Evolutionary conservation across 768 basidiomycete species (phyloP), one percentile per base, ranked within the genome.

Genomic region (Tricholomella constricta): DNA sequence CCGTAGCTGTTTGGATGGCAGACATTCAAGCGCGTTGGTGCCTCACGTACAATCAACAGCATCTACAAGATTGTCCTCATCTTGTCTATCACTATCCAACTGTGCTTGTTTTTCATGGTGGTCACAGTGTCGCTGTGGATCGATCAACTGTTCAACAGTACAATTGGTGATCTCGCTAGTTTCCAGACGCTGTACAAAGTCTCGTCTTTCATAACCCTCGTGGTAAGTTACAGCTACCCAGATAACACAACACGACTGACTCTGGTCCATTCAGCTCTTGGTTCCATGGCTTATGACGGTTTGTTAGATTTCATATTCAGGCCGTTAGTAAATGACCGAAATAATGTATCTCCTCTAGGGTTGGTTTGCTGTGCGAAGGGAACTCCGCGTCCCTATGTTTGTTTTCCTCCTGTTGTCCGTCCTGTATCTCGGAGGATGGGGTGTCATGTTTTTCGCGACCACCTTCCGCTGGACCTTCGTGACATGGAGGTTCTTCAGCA

Each of bases 11-110:
- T 89, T 65, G 88, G 90, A 38, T 93, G 89, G 89, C 88, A 89
- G 68, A 93, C 89, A 0, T 93, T 91, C 79, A 90, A 90, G 68
- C 86, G 89, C 51, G 83, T 91, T 46, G 89, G 90, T 32, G 89
- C 90, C 10, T 88, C 85, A 6, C 70, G 82, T 59, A 76, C 75
- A 10, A 89, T 92, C 69, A 88, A 87, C 67, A 80, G 84, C 31
- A 68, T 88, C 54, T 92, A 92, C 76, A 88, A 83, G 66, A 71
- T 84, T 42, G 84, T 90, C 51, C 77, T 91, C 35, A 72, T 78
- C 14, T 70, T 91, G 51, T 89, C 87, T 6, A 88, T 88, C 59
- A 75, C 80, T 35, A 82, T 91, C 44, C 90, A 91, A 62, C 71
- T 92, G n/a, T 81, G 84, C 20, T 56, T 89, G 40, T 92, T 91